Base-by-base conservation (phyloP, 2,329 filamentous ascomycete species). In the Hawksworthiomyces lignivorus region DNA sequence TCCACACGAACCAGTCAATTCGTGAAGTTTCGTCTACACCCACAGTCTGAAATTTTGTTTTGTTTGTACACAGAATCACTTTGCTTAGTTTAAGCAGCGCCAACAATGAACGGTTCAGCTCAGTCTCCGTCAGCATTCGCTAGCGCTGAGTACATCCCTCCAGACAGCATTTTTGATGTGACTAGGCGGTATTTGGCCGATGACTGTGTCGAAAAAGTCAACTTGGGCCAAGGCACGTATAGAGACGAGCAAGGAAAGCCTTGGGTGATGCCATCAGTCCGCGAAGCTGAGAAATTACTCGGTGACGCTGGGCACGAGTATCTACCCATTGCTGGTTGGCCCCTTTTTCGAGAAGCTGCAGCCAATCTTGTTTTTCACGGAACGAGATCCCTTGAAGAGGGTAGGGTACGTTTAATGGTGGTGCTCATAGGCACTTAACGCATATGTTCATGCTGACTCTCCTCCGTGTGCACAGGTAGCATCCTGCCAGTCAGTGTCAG, bases 301-400 rank as follows among this genome's bases (percentile, higher is more conserved):
- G 84, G 82, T 62, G 83, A 83, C 60, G 87, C 96, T 65, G 87
- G 89, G 59, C 89, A 97, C 73, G 92, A 98, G 74, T 98, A 97
- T 67, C 86, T 94, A 45, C 89, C 92, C 47, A 98, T 98, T 61
- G 83, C 87, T 48, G 92, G 92, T 58, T 75, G 96, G 45, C 67
- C 80, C 42, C 75, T 82, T 49, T 94, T 96, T 68, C 95, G 87
- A 45, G 75, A 78, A 52, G 89, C 87, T 44, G 75, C 95, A 57
- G 70, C 73, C 51, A 87, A 97, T 59, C 53, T 48, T 33, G 54
- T 51, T n/a, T 62, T n/a, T n/a, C n/a, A n/a, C n/a, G n/a, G n/a
- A n/a, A n/a, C n/a, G n/a, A n/a, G n/a, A n/a, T n/a, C n/a, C n/a
- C n/a, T 55, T 4, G 50, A 36, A 1, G 46, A 48, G 3, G 49